These are phyloP conservation scores for Psilocybe tampanensis DNA, from an alignment of 768 basidiomycete species.

Conservation along the genomic window DNA sequence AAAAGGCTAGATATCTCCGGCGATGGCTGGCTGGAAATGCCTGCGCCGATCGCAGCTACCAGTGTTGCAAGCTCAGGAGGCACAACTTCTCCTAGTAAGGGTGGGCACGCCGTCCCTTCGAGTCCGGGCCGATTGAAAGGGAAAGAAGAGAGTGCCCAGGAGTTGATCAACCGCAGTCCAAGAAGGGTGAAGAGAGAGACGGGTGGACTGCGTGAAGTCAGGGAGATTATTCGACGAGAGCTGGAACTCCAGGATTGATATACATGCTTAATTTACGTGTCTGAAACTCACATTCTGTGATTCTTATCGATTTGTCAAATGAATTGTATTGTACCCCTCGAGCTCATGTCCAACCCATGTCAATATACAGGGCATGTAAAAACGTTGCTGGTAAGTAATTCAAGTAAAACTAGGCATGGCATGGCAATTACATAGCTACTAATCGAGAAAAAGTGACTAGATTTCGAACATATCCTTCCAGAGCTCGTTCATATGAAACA, in stretches of 20 bases:
- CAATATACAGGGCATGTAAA: not conserved
- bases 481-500: slow-evolving; percentile 48
- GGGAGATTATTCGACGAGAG: slow-evolving; percentile 81
- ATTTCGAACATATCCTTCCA: slow-evolving; percentile 40
- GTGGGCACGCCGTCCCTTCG: slow-evolving; percentile 33
- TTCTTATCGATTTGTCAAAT: slow-evolving; percentile 19
- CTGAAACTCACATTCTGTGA: slow-evolving; percentile 18
- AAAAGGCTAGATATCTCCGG: slow-evolving; percentile 61
- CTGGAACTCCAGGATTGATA: slow-evolving; percentile 68
- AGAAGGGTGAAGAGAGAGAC: slow-evolving; percentile 68
- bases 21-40: slow-evolving; percentile 65
- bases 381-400: not conserved
- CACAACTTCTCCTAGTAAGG: slow-evolving; percentile 45
- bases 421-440: too few species aligned
- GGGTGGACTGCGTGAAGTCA: slow-evolving; percentile 76
- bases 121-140: slow-evolving; percentile 52
- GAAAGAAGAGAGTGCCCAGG: slow-evolving; percentile 62
- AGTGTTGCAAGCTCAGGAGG: slow-evolving; percentile 18
- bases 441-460: not conserved
- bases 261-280: slow-evolving; percentile 34
- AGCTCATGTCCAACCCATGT: not conserved
- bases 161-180: slow-evolving; percentile 71
- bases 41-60: slow-evolving; percentile 35
- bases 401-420: not conserved
- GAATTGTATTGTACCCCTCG: slow-evolving; percentile 1